These are phyloP conservation scores for Vinca minor DNA, from an alignment of 257 asterid genomes.

Conservation along the genomic window DNA sequence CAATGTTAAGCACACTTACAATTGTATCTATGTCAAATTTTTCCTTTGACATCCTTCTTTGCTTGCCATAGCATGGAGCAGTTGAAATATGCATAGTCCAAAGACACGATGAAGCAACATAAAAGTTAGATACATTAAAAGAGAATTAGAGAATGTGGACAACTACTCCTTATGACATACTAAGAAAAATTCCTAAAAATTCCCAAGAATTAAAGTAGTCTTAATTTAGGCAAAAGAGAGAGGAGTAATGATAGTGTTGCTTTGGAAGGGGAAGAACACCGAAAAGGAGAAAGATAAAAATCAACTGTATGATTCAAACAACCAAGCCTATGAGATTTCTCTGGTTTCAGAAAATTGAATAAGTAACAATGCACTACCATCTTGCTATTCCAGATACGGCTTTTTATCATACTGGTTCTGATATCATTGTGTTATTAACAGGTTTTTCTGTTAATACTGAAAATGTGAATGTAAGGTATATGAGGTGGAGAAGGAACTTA, in stretches of 20 bases:
- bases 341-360: neutral
- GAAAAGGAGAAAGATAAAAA: neutral
- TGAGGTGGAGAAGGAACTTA: neutral
- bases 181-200: neutral
- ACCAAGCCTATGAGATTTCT: neutral
- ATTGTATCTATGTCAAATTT: neutral
- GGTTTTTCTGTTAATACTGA: no score
- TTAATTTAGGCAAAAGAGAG: neutral
- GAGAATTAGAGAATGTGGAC: neutral
- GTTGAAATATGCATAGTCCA: neutral
- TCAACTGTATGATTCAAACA: neutral
- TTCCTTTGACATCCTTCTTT: neutral
- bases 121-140: neutral
- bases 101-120: neutral
- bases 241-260: neutral
- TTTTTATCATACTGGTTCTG: no score
- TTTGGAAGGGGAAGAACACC: neutral
- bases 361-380: neutral
- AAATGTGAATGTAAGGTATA: no score
- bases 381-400: no score
- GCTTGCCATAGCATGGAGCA: neutral
- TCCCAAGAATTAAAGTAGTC: neutral
- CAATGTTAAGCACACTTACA: neutral
- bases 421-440: no score
- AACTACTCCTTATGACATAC: neutral